A percentile compares a stretch with the other conserved stretches of the same genome.
Evolutionary conservation across 1,284 basidiomycete genomes (phyloP).

Genomic region (Sparassis latifolia): DNA sequence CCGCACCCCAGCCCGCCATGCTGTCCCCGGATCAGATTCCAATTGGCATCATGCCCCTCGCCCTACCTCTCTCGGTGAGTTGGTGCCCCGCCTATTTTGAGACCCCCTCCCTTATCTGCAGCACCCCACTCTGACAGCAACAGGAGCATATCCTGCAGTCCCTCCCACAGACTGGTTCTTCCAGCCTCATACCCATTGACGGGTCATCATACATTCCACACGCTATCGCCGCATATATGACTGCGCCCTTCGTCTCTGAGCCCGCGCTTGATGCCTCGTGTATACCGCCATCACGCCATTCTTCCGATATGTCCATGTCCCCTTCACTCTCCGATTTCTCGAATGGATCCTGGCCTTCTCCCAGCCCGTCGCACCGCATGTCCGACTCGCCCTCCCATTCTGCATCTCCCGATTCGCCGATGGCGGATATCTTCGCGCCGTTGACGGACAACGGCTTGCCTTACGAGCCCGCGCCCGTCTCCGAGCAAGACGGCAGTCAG

Average conservation of each 20-base stretch:
- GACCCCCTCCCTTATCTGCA: conserved; percentile 5
- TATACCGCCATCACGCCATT: neutral
- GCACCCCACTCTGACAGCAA: neutral
- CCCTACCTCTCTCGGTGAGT: conserved; percentile 7
- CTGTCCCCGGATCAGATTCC: neutral
- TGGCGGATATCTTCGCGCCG: conserved; percentile 13
- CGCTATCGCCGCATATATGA: conserved; percentile 4
- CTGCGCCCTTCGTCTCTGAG: conserved; percentile 8
- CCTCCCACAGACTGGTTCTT: too few relatives aligned
- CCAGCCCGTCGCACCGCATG: conserved; percentile 10
- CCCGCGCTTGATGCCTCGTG: conserved; percentile 7
- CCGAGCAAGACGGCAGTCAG: conserved; percentile 6
- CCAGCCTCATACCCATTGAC: too few relatives aligned
- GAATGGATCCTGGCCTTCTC: conserved; percentile 9
- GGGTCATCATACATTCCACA: too few relatives aligned
- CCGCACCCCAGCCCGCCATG: neutral
- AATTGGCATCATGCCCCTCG: neutral
- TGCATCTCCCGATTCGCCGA: conserved; percentile 8
- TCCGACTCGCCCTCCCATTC: conserved; percentile 13
- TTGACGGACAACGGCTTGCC: conserved; percentile 16
- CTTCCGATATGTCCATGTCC: conserved; percentile 12
- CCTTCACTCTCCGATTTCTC: conserved; percentile 17
- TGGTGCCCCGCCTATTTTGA: conserved; percentile 1
- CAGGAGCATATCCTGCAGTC: neutral
- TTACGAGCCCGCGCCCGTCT: conserved; percentile 17